These are phyloP conservation scores for Adansonia madagascariensis DNA, from an alignment of 441 rosid genomes.

Conservation along the genomic window DNA sequence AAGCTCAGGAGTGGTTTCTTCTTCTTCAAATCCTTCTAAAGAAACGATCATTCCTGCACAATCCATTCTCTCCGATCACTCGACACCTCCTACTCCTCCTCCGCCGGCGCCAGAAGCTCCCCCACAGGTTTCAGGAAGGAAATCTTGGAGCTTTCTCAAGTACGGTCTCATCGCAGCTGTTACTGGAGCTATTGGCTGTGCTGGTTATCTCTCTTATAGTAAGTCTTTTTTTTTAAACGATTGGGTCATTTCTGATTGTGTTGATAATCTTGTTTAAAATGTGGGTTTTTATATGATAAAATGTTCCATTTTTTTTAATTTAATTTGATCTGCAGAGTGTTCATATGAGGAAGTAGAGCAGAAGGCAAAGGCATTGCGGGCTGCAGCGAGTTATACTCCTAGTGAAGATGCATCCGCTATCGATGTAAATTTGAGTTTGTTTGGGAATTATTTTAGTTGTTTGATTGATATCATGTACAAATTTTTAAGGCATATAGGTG, in stretches of 20 bases:
- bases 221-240: neutral
- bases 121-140: conserved; percentile 38
- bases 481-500: neutral
- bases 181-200: conserved; percentile 59
- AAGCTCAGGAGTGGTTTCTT: conserved; percentile 42
- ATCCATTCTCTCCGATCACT: conserved; percentile 48
- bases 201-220: conserved; percentile 63
- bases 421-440: conserved; percentile 50
- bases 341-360: conserved; percentile 66
- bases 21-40: conserved; percentile 42
- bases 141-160: conserved; percentile 56
- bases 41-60: conserved; percentile 46
- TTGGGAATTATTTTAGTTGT: neutral
- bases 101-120: conserved; percentile 40
- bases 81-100: conserved; percentile 31
- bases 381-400: conserved; percentile 45
- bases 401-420: conserved; percentile 48
- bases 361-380: conserved; percentile 73
- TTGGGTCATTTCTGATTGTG: neutral
- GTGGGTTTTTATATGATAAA: conserved; percentile 1
- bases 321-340: conserved; percentile 53
- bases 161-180: conserved; percentile 55
- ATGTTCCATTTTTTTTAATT: neutral
- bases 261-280: conserved; percentile 15
- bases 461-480: neutral